Evolutionary conservation across 78 protist species (phyloP), one percentile per base, ranked within the genome.

Genomic region (Dictyostelium brefeldianum): DNA sequence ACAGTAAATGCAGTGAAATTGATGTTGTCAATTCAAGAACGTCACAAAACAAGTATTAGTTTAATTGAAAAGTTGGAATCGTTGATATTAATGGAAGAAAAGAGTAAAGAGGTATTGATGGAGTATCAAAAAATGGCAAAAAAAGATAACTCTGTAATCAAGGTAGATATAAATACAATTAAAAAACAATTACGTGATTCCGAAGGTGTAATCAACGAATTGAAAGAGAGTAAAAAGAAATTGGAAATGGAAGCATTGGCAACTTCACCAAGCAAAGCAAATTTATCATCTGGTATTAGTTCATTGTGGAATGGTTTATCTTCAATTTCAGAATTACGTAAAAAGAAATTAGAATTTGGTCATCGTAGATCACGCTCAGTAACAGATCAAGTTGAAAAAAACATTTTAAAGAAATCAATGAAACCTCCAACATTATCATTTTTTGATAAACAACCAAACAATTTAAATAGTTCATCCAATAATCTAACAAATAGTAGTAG

Each of bases 291-390:
- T 7, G 70, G 70, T 5, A 20, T 84, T 15, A 25, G 80, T 17
- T 87, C 93, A 20, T 64, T 87, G 17, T 64, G 78, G 15, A 20
- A 22, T 31, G 87, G 87, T 47, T n/a, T 78, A 0, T 78, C 83
- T 5, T 62, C 77, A 18, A 57, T 87, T n/a, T 87, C 93, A 4
- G 93, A 87, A 3, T 47, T 87, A n/a, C 79, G 84, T 62, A 87
- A 87, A 62, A 87, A 87, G 78, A 87, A 87, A 64, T 78, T 87
- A 8, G 93, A 87, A 36, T 87, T 87, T 87, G 93, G 93, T 65
- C 93, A 87, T 65, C 75, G 93, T 29, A 74, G 93, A 74, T 43
- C 67, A 18, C 41, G 93, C 22, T 62, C 79, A 29, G 93, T 87
- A 4, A 87, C 78, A 5, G 93, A 87, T 65, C 93, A 87, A 36